Base-by-base conservation (phyloP, 2,329 filamentous ascomycete species). In the Mariannaea sp. region DNA sequence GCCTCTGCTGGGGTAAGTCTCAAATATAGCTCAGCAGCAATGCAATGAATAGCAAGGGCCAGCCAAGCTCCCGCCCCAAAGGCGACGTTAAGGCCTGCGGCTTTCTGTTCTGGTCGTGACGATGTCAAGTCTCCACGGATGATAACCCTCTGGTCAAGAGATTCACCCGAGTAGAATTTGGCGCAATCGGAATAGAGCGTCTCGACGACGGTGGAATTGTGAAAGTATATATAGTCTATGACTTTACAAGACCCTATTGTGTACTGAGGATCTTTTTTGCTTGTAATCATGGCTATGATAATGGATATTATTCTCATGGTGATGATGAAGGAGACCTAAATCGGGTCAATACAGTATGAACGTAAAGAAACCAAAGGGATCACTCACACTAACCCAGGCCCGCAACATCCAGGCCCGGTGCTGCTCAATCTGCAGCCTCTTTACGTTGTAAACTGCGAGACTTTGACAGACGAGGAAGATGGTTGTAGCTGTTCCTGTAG, bases 341-440 rank as follows among this genome's bases (percentile, higher is more conserved):
- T 57, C 12, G n/a, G 20, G 33, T 55, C 7, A 52, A 42, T 4
- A 30, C 20, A 6, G 5, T 17, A 47, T 4, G 0, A 8, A 29
- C 17, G 6, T 17, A 20, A 22, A 2, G 24, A 19, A 3, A 5
- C 17, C 22, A 6, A n/a, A 12, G 9, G 24, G 8, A 13, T 17
- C 8, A 65, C 73, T 51, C 56, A 78, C 73, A 56, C 78, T 77
- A 32, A 78, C 70, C 78, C 78, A 80, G 7, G 78, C 74, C 17
- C 84, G 68, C 24, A 87, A 61, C 83, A 86, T 87, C 83, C 83
- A 87, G 3, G 81, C 80, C 1, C 84, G 75, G 55, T 87, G 84
- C 61, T 86, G 78, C 26, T 86, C 82, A 42, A 88, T 82, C 62
- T 86, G 83, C 2, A 86, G 67, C 2, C 73, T 70, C 65, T 81